Base-by-base conservation (phyloP, 331 rosid genomes). In the Telfairia occidentalis region DNA sequence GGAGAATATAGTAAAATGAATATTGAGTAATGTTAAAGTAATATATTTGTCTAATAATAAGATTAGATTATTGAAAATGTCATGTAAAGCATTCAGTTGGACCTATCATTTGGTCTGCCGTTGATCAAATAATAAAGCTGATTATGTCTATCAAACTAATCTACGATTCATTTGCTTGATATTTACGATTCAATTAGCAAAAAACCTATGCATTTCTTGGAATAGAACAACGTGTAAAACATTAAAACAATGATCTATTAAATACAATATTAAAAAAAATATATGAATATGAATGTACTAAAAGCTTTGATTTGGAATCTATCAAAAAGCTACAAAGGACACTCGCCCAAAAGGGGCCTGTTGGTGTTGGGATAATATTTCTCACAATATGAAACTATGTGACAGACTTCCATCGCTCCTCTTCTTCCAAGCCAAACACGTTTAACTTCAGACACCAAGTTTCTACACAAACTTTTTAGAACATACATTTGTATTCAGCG, bases 401-500 rank as follows among this genome's bases (percentile, higher is more conserved):
- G 58, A 18, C 28, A 28, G 48, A 65, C 71, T 30, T 63, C 43
- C 46, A 18, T 63, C 24, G 3, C 18, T 9, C 28, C 46, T 18
- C 69, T 30, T 60, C 42, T 30, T 60, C 42, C 69, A 60, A 0
- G 42, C 42, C 13, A 60, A 0, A 12, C 40, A 15, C n/a, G 24
- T 60, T 30, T 34, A 60, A 30, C 43, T 60, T 60, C 42, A 60
- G 35, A 28, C 64, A 57, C 9, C 60, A 2, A n/a, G 52, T 37
- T 29, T 72, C 21, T 49, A 42, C 19, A 19, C 32, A 40, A 52
- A 42, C 13, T 37, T 50, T 34, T 13, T 8, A 52, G 35, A 2
- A 37, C 24, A 35, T 54, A 53, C 57, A 46, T 24, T 12, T 76
- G 37, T 16, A 76, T 35, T 91, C 84, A 88, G 43, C 30, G 75